A percentile compares a stretch with the other conserved stretches of the same genome.
These are phyloP conservation scores for Pythium angustatum DNA, from an alignment of 352 stramenopile species.

Conservation along the genomic window DNA sequence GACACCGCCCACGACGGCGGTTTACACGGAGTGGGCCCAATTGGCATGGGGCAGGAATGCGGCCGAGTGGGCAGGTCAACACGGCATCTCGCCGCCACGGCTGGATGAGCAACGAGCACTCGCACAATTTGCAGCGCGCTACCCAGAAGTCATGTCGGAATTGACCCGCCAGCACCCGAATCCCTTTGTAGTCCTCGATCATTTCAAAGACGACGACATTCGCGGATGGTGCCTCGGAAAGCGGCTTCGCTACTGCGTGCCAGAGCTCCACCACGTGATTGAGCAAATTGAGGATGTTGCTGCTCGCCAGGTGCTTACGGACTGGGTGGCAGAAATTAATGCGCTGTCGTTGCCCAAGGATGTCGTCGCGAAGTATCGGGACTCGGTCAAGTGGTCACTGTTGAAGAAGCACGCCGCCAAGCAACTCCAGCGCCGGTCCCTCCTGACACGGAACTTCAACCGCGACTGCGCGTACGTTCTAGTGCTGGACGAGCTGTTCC, in stretches of 20 bases:
- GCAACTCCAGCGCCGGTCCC: neutral
- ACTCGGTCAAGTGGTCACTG: neutral
- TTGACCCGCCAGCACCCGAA: neutral
- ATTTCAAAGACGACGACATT: neutral
- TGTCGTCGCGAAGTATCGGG: neutral
- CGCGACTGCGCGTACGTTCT: neutral
- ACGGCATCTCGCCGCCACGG: neutral
- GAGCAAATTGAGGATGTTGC: neutral
- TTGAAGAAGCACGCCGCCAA: neutral
- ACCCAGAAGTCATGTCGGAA: slow-evolving; percentile 1
- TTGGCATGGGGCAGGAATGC: neutral
- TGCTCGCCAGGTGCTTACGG: neutral
- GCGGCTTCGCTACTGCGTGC: neutral
- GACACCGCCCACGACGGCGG: too few relatives aligned
- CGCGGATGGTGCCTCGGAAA: neutral
- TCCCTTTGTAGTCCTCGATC: neutral
- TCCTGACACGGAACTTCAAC: slow-evolving; percentile 1
- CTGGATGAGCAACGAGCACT: neutral
- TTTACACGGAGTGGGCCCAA: neutral
- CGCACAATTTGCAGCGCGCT: neutral
- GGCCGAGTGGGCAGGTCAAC: neutral
- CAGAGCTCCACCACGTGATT: neutral
- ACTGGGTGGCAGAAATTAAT: neutral
- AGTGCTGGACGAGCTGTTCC: slow-evolving; percentile 2
- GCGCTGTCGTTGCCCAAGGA: neutral